phyloP scores from a whole-genome alignment of 805 yeast genomes.

The Teunomyces gatunensis region DNA sequence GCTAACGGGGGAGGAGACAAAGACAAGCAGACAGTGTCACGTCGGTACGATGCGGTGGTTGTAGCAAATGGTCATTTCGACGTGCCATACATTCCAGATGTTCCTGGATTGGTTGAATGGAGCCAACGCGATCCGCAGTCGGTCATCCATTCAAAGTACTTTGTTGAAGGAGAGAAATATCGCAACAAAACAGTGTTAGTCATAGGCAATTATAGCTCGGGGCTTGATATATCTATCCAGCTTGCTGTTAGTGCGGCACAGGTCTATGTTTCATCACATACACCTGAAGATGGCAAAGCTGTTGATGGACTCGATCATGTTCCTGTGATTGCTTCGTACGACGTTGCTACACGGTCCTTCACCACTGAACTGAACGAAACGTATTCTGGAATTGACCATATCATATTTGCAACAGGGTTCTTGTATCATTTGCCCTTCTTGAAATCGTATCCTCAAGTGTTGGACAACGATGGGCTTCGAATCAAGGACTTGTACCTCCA shows the following conservation, averaged over 20 bases:
- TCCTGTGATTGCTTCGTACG: constrained; percentile 2
- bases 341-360: neutral
- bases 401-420: constrained; percentile 27
- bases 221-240: constrained; percentile 13
- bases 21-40: neutral
- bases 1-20: no score
- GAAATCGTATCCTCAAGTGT: constrained; percentile 12
- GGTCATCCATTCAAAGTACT: constrained; percentile 22
- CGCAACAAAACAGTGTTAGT: constrained; percentile 14
- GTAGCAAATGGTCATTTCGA: constrained; percentile 26
- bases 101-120: constrained; percentile 21
- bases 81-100: constrained; percentile 20
- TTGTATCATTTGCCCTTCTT: constrained; percentile 21
- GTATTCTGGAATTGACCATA: constrained; percentile 14
- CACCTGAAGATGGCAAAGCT: constrained; percentile 1
- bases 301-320: constrained; percentile 2
- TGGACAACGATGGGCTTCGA: constrained; percentile 20
- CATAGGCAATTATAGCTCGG: constrained; percentile 32
- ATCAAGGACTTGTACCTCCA: constrained; percentile 33
- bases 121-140: constrained; percentile 11
- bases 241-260: constrained; percentile 9
- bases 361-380: constrained; percentile 13
- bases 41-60: constrained; percentile 19
- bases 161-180: constrained; percentile 13
- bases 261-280: constrained; percentile 12